Evolutionary conservation across 2,329 filamentous ascomycete genomes (phyloP).

Genomic region (Escovopsis sp.): DNA sequence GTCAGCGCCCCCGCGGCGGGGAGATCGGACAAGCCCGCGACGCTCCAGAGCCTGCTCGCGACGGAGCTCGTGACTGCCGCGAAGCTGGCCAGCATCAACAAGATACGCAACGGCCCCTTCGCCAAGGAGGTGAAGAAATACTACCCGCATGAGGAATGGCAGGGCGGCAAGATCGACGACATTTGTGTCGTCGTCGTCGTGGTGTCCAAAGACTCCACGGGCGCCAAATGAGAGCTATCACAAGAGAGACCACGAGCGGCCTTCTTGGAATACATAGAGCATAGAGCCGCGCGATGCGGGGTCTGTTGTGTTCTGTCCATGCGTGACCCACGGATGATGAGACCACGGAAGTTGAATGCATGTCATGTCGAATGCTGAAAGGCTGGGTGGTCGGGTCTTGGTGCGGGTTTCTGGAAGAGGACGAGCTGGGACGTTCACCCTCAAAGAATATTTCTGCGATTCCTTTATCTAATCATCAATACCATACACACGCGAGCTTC

Average conservation of each 20-base stretch:
- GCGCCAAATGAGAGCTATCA: conserved; percentile 21
- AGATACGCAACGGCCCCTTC: conserved; percentile 77
- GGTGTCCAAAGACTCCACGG: conserved; percentile 46
- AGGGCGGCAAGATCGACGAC: conserved; percentile 89
- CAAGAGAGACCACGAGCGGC: background rate
- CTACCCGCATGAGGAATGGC: conserved; percentile 75
- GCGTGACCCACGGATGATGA: too few relatives aligned
- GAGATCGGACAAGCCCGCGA: conserved; percentile 19
- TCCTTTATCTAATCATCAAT: too few relatives aligned
- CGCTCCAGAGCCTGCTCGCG: conserved; percentile 65
- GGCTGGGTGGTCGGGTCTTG: too few relatives aligned
- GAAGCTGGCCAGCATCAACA: conserved; percentile 71
- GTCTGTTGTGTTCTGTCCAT: too few relatives aligned
- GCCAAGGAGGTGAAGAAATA: conserved; percentile 84
- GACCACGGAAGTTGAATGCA: too few relatives aligned
- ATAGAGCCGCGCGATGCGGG: conserved; percentile 7
- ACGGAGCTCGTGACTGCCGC: conserved; percentile 67
- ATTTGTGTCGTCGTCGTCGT: conserved; percentile 77
- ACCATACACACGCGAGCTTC: too few relatives aligned
- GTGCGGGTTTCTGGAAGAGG: too few relatives aligned
- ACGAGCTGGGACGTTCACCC: too few relatives aligned
- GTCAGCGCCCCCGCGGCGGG: conserved; percentile 8
- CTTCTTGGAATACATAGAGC: conserved; percentile 1
- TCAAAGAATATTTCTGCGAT: too few relatives aligned
- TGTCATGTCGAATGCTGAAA: too few relatives aligned